These are phyloP conservation scores for Rhizopogon vinicolor DNA, from an alignment of 768 basidiomycete genomes.

Conservation along the genomic window DNA sequence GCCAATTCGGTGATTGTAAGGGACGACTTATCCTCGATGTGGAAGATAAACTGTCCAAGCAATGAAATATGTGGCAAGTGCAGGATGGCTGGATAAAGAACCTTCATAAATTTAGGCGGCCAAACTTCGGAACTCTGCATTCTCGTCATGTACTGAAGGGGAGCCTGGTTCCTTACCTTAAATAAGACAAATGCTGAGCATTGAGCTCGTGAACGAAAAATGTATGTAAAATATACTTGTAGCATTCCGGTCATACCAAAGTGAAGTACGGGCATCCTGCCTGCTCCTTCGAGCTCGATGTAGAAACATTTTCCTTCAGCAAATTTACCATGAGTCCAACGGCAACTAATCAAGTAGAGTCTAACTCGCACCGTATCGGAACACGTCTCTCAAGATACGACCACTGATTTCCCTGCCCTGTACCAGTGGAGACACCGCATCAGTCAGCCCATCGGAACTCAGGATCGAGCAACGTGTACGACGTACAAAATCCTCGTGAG, in stretches of 20 bases:
- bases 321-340: background rate
- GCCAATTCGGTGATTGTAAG: conserved; percentile 50
- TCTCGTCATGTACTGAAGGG: conserved; percentile 45
- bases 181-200: background rate
- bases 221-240: conserved; percentile 35
- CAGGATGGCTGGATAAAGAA: conserved; percentile 9
- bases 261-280: conserved; percentile 65
- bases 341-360: background rate
- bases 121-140: conserved; percentile 42
- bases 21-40: conserved; percentile 39
- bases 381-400: conserved; percentile 41
- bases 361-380: conserved; percentile 45
- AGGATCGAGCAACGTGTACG: background rate
- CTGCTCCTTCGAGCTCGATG: conserved; percentile 55
- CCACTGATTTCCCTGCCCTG: conserved; percentile 53
- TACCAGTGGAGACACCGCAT: background rate
- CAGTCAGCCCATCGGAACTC: conserved; percentile 4
- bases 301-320: conserved; percentile 60
- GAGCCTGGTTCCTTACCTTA: conserved; percentile 43
- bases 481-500: conserved; percentile 59
- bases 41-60: conserved; percentile 51
- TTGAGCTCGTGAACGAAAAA: background rate
- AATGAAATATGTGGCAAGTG: background rate
- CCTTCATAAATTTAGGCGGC: conserved; percentile 70
- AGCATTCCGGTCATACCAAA: conserved; percentile 89